These are phyloP conservation scores for Linum usitatissimum DNA, from an alignment of 345 rosid genomes.

Conservation along the genomic window DNA sequence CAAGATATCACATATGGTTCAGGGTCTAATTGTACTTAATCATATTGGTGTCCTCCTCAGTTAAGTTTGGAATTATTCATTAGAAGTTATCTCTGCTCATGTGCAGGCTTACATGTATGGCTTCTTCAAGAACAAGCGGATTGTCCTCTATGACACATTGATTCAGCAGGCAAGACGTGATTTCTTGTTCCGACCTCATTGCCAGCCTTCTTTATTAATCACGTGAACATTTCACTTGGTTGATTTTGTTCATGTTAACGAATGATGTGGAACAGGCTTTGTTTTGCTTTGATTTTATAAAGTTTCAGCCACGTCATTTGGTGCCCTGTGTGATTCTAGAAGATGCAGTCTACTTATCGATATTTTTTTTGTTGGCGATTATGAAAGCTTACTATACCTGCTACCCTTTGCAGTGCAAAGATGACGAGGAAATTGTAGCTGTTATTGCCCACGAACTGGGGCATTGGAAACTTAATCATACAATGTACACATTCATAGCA, in stretches of 20 bases:
- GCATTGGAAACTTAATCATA: conserved; percentile 98
- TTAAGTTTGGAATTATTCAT: conserved; percentile 6
- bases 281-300: too few relatives aligned
- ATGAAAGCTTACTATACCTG: neutral
- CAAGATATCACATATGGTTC: neutral
- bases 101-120: conserved; percentile 99
- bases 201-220: neutral
- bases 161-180: conserved; percentile 70
- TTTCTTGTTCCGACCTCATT: neutral
- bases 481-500: conserved; percentile 79
- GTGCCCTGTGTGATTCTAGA: too few relatives aligned
- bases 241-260: neutral
- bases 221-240: neutral
- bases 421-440: conserved; percentile 90
- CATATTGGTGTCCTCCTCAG: neutral
- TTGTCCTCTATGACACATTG: conserved; percentile 92
- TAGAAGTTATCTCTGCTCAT: conserved; percentile 6
- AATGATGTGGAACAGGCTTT: neutral
- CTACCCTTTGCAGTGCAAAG: conserved; percentile 58
- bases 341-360: neutral
- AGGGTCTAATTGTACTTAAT: neutral
- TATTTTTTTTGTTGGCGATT: neutral
- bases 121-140: conserved; percentile 95
- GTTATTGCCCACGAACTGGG: conserved; percentile 98
- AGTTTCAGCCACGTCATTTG: too few relatives aligned